Evolutionary conservation across 805 yeast genomes (phyloP), one percentile per base, ranked within the genome.

Genomic region (Metschnikowia sp.): DNA sequence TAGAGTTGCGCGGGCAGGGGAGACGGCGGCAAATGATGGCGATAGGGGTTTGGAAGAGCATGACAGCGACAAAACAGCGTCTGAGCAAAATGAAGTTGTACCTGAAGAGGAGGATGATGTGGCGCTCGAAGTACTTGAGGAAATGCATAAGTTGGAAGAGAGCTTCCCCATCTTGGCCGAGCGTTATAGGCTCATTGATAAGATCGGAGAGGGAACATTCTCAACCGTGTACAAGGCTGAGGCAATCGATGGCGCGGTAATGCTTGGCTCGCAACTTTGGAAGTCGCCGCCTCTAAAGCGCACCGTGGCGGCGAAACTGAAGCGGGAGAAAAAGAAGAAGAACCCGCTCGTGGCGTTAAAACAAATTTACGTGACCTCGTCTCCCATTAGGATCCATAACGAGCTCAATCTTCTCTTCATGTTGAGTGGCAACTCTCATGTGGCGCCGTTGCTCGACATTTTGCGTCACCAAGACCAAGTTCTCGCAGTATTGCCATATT

Each of bases 351-450:
- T 94, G 48, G 99, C 99, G 2, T 72, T 94, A 55, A 94, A 94
- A 63, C 81, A 94, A 59, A 89, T 94, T 40, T 91, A 92, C 64
- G 98, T 91, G 18, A 94, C 99, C 0, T 88, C 97, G 1, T 89
- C 97, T 8, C 97, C 98, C 0, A 84, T 82, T 52, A 78, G 99
- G 65, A 92, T 94, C 38, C 82, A 80, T 57, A 91, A 91, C 63
- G 99, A 94, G 65, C 76, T 94, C 53, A 84, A 84, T 53, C 69
- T 94, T 40, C 74, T 94, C 31, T 85, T 86, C 61, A 77, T 76
- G 51, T 65, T 88, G 42, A 75, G 84, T 8, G 88, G 88, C 0
- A 82, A 84, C 52, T 73, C 79, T 0, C 81, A 84, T 52, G 89
- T 94, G 30, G 96, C 96, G 1, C 96, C 97, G 1, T 69, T 94